Conservation (phyloP, 768 basidiomycete species). For the Ramaria rubella region DNA sequence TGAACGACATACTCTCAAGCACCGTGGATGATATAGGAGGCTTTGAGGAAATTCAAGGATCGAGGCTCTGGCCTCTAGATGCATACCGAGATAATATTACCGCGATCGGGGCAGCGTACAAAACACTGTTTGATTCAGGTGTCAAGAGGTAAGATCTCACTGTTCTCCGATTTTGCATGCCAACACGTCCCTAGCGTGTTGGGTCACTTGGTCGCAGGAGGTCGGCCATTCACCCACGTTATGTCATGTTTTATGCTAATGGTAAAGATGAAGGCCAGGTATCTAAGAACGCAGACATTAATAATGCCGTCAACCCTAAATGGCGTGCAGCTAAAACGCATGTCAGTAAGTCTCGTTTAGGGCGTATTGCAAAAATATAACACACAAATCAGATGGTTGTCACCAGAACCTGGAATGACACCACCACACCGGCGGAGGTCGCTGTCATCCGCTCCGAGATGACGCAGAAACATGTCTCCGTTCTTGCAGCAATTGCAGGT, state of each 20-base stretch:
- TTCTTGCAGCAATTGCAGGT: constrained; percentile 20
- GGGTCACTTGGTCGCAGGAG: constrained; percentile 12
- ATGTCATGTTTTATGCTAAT: background rate
- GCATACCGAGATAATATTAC: constrained; percentile 4
- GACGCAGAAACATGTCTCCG: constrained; percentile 20
- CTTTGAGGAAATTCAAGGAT: constrained; percentile 3
- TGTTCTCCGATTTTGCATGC: background rate
- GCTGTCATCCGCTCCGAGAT: constrained; percentile 18
- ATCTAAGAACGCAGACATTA: constrained; percentile 27
- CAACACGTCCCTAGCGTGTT: constrained; percentile 2
- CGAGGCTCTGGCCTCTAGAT: constrained; percentile 6
- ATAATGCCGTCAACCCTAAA: constrained; percentile 28
- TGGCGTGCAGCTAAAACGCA: constrained; percentile 35
- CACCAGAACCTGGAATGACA: background rate
- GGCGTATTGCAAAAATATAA: background rate
- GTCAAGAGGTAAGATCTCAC: background rate
- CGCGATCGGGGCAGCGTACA: background rate
- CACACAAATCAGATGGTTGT: constrained; percentile 2
- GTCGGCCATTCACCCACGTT: background rate
- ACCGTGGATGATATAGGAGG: background rate
- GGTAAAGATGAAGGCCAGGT: constrained; percentile 23
- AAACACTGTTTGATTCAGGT: background rate
- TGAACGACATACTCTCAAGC: background rate
- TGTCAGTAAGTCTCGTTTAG: constrained; percentile 16
- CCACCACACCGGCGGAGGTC: constrained; percentile 11